Conservation (phyloP, 345 rosid species). For the Salix exigua region DNA sequence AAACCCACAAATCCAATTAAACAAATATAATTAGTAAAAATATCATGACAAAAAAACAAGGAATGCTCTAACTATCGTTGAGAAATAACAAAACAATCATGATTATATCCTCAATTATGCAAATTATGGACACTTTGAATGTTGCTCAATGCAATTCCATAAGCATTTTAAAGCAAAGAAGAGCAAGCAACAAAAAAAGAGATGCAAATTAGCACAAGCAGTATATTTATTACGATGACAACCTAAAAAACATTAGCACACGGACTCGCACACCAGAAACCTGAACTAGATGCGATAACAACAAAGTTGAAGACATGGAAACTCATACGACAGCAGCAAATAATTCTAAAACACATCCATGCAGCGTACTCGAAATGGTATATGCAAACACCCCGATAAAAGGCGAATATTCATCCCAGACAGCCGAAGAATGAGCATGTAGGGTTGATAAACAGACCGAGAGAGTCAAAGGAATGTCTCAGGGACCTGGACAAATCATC, state of each 20-base stretch:
- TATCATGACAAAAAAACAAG: not conserved
- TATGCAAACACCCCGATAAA: not conserved
- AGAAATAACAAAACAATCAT: constrained; percentile 19
- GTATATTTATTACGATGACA: not conserved
- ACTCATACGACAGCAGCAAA: not conserved
- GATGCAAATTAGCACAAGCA: not conserved
- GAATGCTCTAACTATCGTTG: constrained; percentile 3
- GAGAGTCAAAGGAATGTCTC: not conserved
- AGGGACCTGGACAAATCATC: not conserved
- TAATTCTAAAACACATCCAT: not conserved
- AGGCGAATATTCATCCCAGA: not conserved
- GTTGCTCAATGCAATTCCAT: not conserved
- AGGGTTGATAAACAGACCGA: too few relatives aligned
- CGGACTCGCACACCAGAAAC: not conserved
- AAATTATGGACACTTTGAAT: too few relatives aligned
- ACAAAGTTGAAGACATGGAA: not conserved
- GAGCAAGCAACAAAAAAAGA: not conserved
- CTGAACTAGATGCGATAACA: not conserved
- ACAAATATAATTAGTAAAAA: constrained; percentile 15
- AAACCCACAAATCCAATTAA: constrained; percentile 27
- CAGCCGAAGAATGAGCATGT: not conserved
- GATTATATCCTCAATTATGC: constrained; percentile 10
- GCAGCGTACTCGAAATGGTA: not conserved
- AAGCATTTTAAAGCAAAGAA: not conserved
- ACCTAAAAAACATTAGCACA: not conserved